Percentiles rank a stretch among this genome's conserved stretches.
phyloP scores from a whole-genome alignment of 2,329 filamentous ascomycete species.

The Pestalotiopsis sp. region DNA sequence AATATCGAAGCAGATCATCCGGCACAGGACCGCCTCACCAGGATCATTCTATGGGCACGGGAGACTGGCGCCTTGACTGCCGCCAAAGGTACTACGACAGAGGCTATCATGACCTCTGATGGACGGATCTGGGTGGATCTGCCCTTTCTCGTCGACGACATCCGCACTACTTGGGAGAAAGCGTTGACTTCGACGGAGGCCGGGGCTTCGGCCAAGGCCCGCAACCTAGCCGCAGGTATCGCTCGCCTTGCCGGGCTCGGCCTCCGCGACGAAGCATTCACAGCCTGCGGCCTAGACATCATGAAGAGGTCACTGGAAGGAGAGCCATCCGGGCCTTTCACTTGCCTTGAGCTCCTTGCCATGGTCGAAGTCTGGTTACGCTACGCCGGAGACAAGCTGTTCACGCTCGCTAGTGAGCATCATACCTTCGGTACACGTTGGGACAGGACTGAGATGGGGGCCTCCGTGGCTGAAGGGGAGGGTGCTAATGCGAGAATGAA shows the following conservation, averaged over 20 bases:
- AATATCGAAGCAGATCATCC: slow-evolving; percentile 15
- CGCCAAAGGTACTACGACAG: not conserved
- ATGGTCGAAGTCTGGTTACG: slow-evolving; percentile 12
- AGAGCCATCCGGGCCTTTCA: not conserved
- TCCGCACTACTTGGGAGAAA: slow-evolving; percentile 12
- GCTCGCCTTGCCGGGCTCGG: slow-evolving; percentile 12
- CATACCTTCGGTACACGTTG: not conserved
- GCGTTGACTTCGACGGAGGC: not conserved
- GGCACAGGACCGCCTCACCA: slow-evolving; percentile 13
- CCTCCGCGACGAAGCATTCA: slow-evolving; percentile 10
- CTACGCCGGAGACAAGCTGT: slow-evolving; percentile 14
- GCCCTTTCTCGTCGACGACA: slow-evolving; percentile 11
- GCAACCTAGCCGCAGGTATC: slow-evolving; percentile 13
- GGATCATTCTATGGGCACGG: slow-evolving; percentile 10
- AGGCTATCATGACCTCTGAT: not conserved
- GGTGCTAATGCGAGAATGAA: not conserved
- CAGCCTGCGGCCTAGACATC: slow-evolving; percentile 10
- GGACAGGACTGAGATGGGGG: not conserved
- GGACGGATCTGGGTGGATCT: slow-evolving; percentile 15
- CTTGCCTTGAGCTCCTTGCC: not conserved
- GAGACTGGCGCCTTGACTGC: not conserved
- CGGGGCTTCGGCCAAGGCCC: not conserved
- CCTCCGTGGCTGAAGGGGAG: not conserved
- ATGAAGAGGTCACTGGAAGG: slow-evolving; percentile 4
- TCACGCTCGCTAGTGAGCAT: not conserved